phyloP scores from a whole-genome alignment of 306 rosid species.

The Acacia crassicarpa region DNA sequence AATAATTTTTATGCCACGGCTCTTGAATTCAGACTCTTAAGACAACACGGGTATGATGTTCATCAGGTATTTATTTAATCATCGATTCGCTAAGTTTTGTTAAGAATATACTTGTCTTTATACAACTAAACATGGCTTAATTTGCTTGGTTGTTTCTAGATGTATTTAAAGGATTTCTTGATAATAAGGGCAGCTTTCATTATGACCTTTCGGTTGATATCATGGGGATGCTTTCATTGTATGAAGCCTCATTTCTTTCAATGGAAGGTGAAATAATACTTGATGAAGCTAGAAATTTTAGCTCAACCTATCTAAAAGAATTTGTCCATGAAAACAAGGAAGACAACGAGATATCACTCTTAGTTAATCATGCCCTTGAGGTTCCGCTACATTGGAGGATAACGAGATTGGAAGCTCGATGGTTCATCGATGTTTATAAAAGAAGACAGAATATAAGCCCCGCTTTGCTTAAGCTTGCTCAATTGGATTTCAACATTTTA shows the following conservation, averaged over 20 bases:
- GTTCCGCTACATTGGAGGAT: not conserved
- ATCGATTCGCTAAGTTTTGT: too few relatives aligned
- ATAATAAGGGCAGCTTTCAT: not conserved
- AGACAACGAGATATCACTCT: not conserved
- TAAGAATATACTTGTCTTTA: not conserved
- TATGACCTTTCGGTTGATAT: not conserved
- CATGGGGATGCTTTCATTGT: not conserved
- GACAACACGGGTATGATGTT: not conserved
- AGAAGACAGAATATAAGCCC: not conserved
- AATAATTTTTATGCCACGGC: not conserved
- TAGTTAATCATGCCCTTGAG: not conserved
- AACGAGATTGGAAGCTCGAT: not conserved
- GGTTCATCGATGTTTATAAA: not conserved
- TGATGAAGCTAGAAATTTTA: not conserved
- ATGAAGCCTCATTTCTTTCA: not conserved
- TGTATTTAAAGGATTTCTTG: not conserved
- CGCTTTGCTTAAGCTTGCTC: not conserved
- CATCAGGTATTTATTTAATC: not conserved
- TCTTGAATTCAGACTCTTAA: not conserved
- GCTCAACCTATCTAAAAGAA: not conserved
- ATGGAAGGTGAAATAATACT: not conserved
- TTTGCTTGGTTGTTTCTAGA: not conserved
- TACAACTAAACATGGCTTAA: not conserved
- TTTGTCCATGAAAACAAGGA: not conserved
- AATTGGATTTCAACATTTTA: not conserved